A percentile compares a stretch with the other conserved stretches of the same genome.
Conservation (phyloP, 2,329 filamentous ascomycete genomes). For the Botrytis elliptica region DNA sequence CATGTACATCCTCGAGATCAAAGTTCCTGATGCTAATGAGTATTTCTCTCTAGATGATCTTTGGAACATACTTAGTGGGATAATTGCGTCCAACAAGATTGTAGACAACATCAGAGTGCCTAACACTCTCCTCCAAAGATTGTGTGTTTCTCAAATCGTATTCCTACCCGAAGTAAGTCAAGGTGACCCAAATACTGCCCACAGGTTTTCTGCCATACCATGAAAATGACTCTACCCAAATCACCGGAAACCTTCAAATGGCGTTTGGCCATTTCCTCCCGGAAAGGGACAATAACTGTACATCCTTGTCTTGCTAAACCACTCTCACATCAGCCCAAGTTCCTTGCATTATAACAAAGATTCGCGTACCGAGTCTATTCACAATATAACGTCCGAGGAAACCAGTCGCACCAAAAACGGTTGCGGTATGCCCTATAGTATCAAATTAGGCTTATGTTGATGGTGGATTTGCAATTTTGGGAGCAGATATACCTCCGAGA, state of each 20-base stretch:
- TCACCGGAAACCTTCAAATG: conserved; percentile 97
- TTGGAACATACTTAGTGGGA: conserved; percentile 75
- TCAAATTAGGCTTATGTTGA: conserved; percentile 29
- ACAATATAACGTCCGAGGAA: conserved; percentile 97
- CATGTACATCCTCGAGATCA: conserved; percentile 84
- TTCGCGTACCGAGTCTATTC: conserved; percentile 73
- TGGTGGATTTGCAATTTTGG: conserved; percentile 8
- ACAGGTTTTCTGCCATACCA: conserved; percentile 49
- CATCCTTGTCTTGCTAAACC: conserved; percentile 81
- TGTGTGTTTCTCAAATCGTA: conserved; percentile 91
- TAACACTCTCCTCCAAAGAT: conserved; percentile 93
- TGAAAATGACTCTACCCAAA: conserved; percentile 82
- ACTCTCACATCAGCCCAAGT: conserved; percentile 29
- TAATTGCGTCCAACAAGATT: conserved; percentile 94
- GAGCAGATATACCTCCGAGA: conserved; percentile 70
- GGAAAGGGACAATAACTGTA: conserved; percentile 88
- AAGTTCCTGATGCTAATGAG: conserved; percentile 72
- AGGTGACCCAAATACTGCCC: not conserved
- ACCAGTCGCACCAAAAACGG: conserved; percentile 95
- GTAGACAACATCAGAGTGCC: conserved; percentile 96
- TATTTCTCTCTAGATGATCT: conserved; percentile 10
- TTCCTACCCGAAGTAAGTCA: conserved; percentile 56
- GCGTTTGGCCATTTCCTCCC: conserved; percentile 97
- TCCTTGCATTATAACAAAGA: not conserved
- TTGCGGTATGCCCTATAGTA: conserved; percentile 79